Evolutionary conservation across 2,329 filamentous ascomycete genomes (phyloP).

Genomic region (Alternaria triticina): DNA sequence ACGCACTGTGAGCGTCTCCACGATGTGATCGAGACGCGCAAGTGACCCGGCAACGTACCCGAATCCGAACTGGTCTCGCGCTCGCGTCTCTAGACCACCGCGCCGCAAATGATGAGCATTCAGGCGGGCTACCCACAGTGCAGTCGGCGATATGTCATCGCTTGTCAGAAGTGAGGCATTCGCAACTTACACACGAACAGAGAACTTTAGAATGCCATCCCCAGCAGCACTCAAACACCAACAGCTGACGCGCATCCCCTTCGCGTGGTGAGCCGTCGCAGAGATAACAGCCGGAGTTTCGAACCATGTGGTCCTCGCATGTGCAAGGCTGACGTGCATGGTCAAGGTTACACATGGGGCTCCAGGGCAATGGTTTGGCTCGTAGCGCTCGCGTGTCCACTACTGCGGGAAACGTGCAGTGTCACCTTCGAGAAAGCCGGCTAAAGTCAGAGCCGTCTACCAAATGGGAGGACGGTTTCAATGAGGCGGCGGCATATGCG

Average conservation of each 20-base stretch:
- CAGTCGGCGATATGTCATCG: neutral
- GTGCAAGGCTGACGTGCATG: constrained; percentile 25
- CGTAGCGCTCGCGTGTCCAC: constrained; percentile 10
- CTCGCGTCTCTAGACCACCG: constrained; percentile 3
- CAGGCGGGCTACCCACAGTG: neutral
- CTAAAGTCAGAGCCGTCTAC: constrained; percentile 1
- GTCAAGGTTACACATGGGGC: constrained; percentile 4
- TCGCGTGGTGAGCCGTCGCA: neutral
- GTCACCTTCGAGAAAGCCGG: constrained; percentile 13
- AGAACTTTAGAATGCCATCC: neutral
- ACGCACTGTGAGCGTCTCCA: neutral
- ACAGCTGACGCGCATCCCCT: neutral
- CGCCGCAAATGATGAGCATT: constrained; percentile 7
- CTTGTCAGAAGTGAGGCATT: neutral
- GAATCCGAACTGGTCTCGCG: constrained; percentile 2
- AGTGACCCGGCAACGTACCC: constrained; percentile 1
- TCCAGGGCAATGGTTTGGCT: constrained; percentile 18
- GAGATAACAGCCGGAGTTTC: constrained; percentile 1
- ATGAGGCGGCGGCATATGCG: neutral
- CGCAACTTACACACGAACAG: neutral
- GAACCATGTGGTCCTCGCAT: constrained; percentile 6
- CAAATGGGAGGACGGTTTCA: constrained; percentile 5
- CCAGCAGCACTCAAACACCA: neutral
- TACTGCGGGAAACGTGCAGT: constrained; percentile 8
- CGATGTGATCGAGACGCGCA: constrained; percentile 5